These are phyloP conservation scores for Suillus spraguei DNA, from an alignment of 768 basidiomycete genomes.

Conservation along the genomic window DNA sequence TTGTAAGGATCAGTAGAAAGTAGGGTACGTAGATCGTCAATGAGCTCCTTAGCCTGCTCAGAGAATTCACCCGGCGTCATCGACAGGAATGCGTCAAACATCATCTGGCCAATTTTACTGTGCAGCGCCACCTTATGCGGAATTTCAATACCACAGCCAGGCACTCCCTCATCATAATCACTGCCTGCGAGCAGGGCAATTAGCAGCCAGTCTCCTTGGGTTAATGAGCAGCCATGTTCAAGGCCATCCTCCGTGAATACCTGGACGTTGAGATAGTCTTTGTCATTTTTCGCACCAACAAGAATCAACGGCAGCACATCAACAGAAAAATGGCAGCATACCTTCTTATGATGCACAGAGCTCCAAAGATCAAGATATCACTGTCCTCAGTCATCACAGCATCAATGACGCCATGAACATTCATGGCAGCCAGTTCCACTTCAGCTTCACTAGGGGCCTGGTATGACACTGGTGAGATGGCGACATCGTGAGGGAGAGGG, in stretches of 20 bases:
- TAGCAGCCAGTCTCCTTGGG: no score
- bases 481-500: not conserved
- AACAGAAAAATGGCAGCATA: no score
- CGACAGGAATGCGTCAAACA: not conserved
- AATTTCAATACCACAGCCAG: not conserved
- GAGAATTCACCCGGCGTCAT: not conserved
- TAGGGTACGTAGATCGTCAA: not conserved
- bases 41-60: not conserved
- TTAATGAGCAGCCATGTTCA: no score
- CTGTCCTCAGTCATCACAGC: not conserved
- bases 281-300: no score
- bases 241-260: no score
- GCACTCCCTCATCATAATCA: no score
- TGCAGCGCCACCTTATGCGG: not conserved
- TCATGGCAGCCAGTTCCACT: not conserved
- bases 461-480: not conserved
- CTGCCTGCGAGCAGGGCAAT: no score
- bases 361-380: not conserved
- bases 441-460: not conserved
- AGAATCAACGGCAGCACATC: no score
- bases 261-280: no score
- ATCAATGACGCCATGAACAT: not conserved
- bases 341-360: no score
- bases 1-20: not conserved
- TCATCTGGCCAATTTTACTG: not conserved